Conservation (phyloP, 179 eudicot species). For the Patellifolia procumbens region DNA sequence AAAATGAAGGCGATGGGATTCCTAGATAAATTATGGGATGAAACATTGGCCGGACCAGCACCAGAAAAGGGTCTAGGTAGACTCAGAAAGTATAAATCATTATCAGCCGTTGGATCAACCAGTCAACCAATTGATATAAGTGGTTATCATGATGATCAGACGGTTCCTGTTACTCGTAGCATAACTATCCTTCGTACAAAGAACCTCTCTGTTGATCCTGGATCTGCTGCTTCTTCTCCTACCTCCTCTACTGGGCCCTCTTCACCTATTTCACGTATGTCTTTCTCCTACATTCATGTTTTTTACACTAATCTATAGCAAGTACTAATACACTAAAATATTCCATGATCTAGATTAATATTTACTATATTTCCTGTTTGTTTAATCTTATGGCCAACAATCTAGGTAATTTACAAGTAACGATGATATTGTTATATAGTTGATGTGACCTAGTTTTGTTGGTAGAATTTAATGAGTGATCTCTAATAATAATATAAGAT, state of each 20-base stretch:
- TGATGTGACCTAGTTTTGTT: too few relatives aligned
- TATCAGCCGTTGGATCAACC: slow-evolving; percentile 29
- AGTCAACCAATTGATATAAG: slow-evolving; percentile 14
- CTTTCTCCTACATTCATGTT: background rate
- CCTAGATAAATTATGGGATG: slow-evolving; percentile 31
- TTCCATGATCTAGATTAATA: background rate
- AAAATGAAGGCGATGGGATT: slow-evolving; percentile 16
- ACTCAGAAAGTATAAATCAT: slow-evolving; percentile 26
- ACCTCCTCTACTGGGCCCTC: slow-evolving; percentile 19
- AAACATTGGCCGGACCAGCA: slow-evolving; percentile 33
- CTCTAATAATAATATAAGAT: too few relatives aligned
- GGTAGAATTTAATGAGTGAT: too few relatives aligned
- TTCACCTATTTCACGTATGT: slow-evolving; percentile 30
- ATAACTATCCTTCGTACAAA: slow-evolving; percentile 20
- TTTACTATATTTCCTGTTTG: background rate
- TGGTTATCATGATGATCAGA: slow-evolving; percentile 6
- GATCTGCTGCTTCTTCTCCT: slow-evolving; percentile 25
- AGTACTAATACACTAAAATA: background rate
- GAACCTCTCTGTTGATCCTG: slow-evolving; percentile 21
- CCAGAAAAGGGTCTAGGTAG: slow-evolving; percentile 25
- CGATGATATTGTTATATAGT: too few relatives aligned
- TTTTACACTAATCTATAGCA: background rate
- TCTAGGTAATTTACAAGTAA: too few relatives aligned
- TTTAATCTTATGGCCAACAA: too few relatives aligned
- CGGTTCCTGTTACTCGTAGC: slow-evolving; percentile 26